Evolutionary conservation across 371 early-diverging fungal genomes (phyloP).

Genomic region (Synchytrium microbalum): DNA sequence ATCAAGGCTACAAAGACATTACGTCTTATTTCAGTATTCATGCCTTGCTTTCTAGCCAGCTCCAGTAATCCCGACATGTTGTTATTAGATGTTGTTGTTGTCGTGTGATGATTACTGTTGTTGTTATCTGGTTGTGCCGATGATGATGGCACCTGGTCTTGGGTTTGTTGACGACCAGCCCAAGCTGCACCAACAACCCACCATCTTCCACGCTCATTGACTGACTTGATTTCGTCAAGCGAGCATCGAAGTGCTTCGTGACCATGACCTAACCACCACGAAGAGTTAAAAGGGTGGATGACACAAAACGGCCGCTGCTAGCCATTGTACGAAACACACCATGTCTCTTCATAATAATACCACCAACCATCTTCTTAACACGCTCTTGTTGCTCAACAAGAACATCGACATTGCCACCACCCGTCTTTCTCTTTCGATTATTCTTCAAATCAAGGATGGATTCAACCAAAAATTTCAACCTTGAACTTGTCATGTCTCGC

Average conservation of each 20-base stretch:
- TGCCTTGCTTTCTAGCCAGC: constrained; percentile 76
- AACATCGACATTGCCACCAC: not conserved
- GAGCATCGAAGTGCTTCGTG: constrained; percentile 74
- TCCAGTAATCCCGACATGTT: constrained; percentile 43
- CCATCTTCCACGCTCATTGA: constrained; percentile 69
- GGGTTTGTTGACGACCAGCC: constrained; percentile 25
- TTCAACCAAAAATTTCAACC: constrained; percentile 90
- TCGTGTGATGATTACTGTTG: not conserved
- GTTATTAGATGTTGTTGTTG: not conserved
- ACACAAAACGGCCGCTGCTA: constrained; percentile 21
- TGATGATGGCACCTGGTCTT: constrained; percentile 1
- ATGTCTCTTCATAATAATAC: constrained; percentile 55
- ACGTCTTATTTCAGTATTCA: constrained; percentile 93
- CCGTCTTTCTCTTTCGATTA: constrained; percentile 50
- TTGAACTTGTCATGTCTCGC: constrained; percentile 41
- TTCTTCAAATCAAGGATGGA: constrained; percentile 84
- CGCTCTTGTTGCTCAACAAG: constrained; percentile 30
- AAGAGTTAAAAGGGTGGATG: not conserved
- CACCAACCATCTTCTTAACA: constrained; percentile 74
- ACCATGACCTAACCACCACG: constrained; percentile 22
- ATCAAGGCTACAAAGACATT: constrained; percentile 87
- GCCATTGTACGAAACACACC: not conserved
- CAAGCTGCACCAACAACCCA: constrained; percentile 48
- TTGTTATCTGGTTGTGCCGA: not conserved
- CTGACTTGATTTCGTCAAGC: constrained; percentile 76